Conservation (phyloP, 1,139 yeast species). For the Kurtzmaniella quercitrusa region DNA sequence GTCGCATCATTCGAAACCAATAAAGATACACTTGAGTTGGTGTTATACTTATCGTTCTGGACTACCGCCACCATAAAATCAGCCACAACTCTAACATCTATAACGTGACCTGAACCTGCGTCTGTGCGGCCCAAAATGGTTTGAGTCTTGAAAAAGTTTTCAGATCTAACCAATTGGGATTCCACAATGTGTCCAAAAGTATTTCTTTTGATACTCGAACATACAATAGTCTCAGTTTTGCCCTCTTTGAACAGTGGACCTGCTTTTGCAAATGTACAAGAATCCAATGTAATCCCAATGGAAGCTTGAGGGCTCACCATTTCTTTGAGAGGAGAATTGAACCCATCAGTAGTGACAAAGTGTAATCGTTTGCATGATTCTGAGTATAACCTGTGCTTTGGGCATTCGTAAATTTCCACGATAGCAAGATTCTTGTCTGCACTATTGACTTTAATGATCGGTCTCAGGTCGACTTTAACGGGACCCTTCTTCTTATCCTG, state of each 20-base stretch:
- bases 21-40: slow-evolving; percentile 40
- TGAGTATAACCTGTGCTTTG: slow-evolving; percentile 15
- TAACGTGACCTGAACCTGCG: slow-evolving; percentile 35
- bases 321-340: slow-evolving; percentile 37
- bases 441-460: slow-evolving; percentile 33
- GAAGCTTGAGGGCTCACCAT: slow-evolving; percentile 25
- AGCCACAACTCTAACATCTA: slow-evolving; percentile 47
- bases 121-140: slow-evolving; percentile 18
- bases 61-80: slow-evolving; percentile 52
- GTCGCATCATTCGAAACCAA: slow-evolving; percentile 58
- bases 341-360: slow-evolving; percentile 53
- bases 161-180: slow-evolving; percentile 41
- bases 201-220: slow-evolving; percentile 42
- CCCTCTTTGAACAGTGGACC: slow-evolving; percentile 36
- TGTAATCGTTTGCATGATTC: slow-evolving; percentile 32
- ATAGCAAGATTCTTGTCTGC: slow-evolving; percentile 37
- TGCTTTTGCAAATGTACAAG: slow-evolving; percentile 53
- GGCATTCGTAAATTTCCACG: slow-evolving; percentile 37
- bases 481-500: slow-evolving; percentile 3
- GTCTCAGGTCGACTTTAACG: slow-evolving; percentile 13
- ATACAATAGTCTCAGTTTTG: slow-evolving; percentile 43
- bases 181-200: slow-evolving; percentile 41
- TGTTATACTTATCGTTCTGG: slow-evolving; percentile 44
- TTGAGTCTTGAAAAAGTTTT: slow-evolving; percentile 51
- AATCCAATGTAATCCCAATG: slow-evolving; percentile 11